Base-by-base conservation (phyloP, 2,329 filamentous ascomycete species). In the Graphilbum sp. region DNA sequence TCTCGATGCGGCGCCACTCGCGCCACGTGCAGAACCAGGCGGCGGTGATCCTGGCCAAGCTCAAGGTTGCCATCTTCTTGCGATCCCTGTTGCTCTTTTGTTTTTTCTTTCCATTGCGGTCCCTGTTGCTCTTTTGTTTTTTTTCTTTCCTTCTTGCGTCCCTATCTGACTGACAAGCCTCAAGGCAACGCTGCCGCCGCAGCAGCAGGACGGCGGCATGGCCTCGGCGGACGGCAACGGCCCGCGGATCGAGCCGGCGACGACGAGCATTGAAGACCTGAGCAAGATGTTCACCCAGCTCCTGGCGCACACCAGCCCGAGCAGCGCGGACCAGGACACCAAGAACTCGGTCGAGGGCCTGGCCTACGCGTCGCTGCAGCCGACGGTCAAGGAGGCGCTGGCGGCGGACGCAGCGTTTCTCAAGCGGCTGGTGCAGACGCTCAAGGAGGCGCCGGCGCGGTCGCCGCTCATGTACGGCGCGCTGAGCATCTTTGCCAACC, bases 361-460 rank as follows among this genome's bases (percentile, higher is more conserved):
- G 43, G 90, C 88, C 13, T 96, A 94, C 54, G 79, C 86, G 5
- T 93, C 88, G 10, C 68, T 96, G 29, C 84, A 85, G 49, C 75
- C 88, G 6, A 75, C 73, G 42, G 74, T 95, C 41, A 94, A 93
- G 55, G 84, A 96, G 54, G 71, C 76, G 35, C 66, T 96, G 10
- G 73, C 75, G 12, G 67, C 67, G 35, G 80, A 95, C 51, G 54
- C 63, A 4, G 56, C 62, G 8, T 75, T 96, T 35, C 59, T 96
- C 23, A 71, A 73, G 46, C 71, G 67, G 37, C 64, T 96, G 5
- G 68, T 92, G 37, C 64, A 72, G 40, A 67, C 69, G 2, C 63
- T 88, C 37, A 56, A 61, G 19, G 62, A 69, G 13, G 66, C 75
- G 8, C 63, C 66, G 18, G 64, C 72, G 11, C 74, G 76, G 45